phyloP scores from a whole-genome alignment of 768 basidiomycete genomes.

The Lentinula detonsa region DNA sequence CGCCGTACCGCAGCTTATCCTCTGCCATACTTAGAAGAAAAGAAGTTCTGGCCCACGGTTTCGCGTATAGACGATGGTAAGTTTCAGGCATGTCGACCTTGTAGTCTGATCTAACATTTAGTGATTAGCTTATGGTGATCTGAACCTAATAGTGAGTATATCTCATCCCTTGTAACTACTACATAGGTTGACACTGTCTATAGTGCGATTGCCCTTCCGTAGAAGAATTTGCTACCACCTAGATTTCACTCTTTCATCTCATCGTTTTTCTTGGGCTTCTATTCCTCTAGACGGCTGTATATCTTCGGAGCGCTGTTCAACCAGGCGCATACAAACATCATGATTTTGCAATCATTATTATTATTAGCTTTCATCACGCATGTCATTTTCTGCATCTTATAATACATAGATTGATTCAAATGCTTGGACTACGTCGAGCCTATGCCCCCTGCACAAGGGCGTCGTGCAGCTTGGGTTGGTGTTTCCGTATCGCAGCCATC shows the following conservation, averaged over 20 bases:
- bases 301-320: conserved; percentile 52
- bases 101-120: background rate
- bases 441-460: background rate
- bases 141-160: conserved; percentile 75
- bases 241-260: conserved; percentile 12
- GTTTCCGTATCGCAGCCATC: conserved; percentile 35
- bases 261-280: conserved; percentile 31
- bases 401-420: background rate
- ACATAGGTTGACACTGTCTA: conserved; percentile 8
- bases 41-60: conserved; percentile 97
- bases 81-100: conserved; percentile 16
- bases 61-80: conserved; percentile 90
- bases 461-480: conserved; percentile 18
- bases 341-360: conserved; percentile 18
- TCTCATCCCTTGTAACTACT: background rate
- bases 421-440: background rate
- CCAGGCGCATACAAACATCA: conserved; percentile 42
- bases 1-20: conserved; percentile 91
- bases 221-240: conserved; percentile 57
- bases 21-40: conserved; percentile 70
- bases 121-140: conserved; percentile 78
- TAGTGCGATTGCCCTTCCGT: conserved; percentile 86
- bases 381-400: background rate
- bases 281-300: conserved; percentile 44
- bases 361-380: conserved; percentile 1